Evolutionary conservation across 2,329 filamentous ascomycete genomes (phyloP).

Genomic region (Clonostachys solani): DNA sequence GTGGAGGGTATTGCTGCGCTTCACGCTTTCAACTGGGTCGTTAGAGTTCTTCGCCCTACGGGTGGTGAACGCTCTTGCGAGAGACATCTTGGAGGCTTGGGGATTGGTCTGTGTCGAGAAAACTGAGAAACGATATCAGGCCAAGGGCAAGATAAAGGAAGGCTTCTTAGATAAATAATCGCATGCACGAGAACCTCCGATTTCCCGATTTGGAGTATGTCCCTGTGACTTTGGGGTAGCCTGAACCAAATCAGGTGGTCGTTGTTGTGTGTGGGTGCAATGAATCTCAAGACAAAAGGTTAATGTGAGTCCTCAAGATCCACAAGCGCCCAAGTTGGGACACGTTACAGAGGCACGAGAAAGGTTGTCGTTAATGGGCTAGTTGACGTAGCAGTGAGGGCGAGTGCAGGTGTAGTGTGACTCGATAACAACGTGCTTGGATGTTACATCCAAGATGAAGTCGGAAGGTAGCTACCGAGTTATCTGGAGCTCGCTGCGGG

Average conservation of each 20-base stretch:
- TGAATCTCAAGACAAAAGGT: too few relatives aligned
- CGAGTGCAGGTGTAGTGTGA: neutral
- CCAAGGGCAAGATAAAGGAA: too few relatives aligned
- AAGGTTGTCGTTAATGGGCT: neutral
- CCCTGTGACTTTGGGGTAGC: too few relatives aligned
- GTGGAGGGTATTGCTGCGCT: slow-evolving; percentile 43
- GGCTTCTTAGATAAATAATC: neutral
- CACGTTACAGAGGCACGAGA: slow-evolving; percentile 5
- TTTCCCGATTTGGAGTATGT: too few relatives aligned
- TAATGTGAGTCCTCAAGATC: neutral
- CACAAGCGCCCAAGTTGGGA: neutral
- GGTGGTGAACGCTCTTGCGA: slow-evolving; percentile 70
- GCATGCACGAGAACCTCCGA: neutral
- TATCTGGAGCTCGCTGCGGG: neutral
- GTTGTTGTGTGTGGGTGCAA: too few relatives aligned
- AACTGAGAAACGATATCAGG: too few relatives aligned
- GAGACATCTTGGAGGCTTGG: slow-evolving; percentile 33
- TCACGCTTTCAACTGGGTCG: slow-evolving; percentile 37
- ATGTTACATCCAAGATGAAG: slow-evolving; percentile 6
- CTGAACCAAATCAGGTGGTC: too few relatives aligned
- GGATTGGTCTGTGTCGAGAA: neutral
- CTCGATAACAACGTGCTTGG: neutral
- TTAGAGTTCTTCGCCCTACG: slow-evolving; percentile 50
- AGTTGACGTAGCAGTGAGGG: neutral
- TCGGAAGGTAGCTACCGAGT: slow-evolving; percentile 10